Evolutionary conservation across 1,284 basidiomycete species (phyloP), one percentile per base, ranked within the genome.

Genomic region (Fomitiporia mediterranea): DNA sequence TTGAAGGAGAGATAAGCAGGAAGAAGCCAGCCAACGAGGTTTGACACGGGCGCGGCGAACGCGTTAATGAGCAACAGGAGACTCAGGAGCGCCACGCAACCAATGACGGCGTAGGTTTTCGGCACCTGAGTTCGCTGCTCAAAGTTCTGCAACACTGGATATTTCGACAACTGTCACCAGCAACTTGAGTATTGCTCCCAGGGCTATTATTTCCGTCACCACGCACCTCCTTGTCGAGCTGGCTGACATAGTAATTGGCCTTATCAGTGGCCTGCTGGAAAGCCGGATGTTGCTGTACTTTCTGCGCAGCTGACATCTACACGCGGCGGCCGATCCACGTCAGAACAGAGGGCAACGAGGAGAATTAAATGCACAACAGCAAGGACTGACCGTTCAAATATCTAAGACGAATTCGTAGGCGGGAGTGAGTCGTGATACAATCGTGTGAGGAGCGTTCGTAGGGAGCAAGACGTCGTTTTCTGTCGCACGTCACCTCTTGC

Each of bases 211-310:
- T 23, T 51, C 21, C 28, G 44, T 37, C 32, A 23, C n/a, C 9
- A 76, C 80, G 59, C 55, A 94, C 94, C 87, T 96, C 94, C 73
- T 94, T 94, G 78, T 98, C 94, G 70, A 97, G 89, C 79, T 93
- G 84, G 72, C 67, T 75, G 66, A 91, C 72, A 69, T 94, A 90
- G 72, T 84, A 81, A 65, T 78, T 76, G 57, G 83, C 86, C 75
- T 86, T 86, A 71, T 81, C 82, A 72, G 85, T 81, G 27, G 82
- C 89, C 73, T 94, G 89, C 65, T 89, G 68, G 72, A 89, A 84
- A 67, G 85, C 79, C 44, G 92, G 92, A 77, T 95, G 92, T 69
- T 88, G 85, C 74, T 91, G 85, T 57, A 91, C 70, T 70, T 83
- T 84, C 76, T 88, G 79, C 39, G 82, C 70, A 58, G 86, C 79